Conservation (phyloP, 1,284 basidiomycete genomes). For the Austroboletus olivaceoglutinosus region DNA sequence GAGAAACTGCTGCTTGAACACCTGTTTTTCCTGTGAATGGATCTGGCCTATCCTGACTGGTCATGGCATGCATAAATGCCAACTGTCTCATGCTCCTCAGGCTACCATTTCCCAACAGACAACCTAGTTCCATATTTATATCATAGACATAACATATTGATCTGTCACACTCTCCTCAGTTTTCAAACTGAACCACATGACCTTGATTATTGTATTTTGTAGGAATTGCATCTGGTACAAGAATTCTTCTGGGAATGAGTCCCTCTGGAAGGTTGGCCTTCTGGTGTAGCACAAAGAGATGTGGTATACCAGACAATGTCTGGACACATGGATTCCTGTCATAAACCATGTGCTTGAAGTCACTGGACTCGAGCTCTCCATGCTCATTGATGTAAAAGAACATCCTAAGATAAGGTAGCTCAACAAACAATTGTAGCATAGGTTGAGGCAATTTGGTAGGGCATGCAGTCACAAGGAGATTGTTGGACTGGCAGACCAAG, state of each 20-base stretch:
- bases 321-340: conserved; percentile 16
- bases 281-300: background rate
- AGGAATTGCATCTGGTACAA: conserved; percentile 38
- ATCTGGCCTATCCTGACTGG: background rate
- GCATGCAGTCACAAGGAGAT: background rate
- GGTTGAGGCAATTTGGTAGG: background rate
- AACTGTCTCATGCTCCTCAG: background rate
- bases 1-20: background rate
- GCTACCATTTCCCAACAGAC: background rate
- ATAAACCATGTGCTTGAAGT: conserved; percentile 14
- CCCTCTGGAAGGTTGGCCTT: conserved; percentile 1
- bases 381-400: conserved; percentile 27
- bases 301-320: background rate
- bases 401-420: background rate
- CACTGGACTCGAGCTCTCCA: conserved; percentile 25
- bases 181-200: no score
- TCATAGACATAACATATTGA: background rate
- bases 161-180: no score
- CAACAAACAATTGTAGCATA: background rate
- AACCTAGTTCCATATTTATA: background rate
- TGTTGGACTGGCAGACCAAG: no score
- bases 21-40: background rate
- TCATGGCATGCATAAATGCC: background rate
- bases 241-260: conserved; percentile 23
- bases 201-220: background rate